phyloP scores from a whole-genome alignment of 352 stramenopile genomes.

The Globisporangium megalacanthum region DNA sequence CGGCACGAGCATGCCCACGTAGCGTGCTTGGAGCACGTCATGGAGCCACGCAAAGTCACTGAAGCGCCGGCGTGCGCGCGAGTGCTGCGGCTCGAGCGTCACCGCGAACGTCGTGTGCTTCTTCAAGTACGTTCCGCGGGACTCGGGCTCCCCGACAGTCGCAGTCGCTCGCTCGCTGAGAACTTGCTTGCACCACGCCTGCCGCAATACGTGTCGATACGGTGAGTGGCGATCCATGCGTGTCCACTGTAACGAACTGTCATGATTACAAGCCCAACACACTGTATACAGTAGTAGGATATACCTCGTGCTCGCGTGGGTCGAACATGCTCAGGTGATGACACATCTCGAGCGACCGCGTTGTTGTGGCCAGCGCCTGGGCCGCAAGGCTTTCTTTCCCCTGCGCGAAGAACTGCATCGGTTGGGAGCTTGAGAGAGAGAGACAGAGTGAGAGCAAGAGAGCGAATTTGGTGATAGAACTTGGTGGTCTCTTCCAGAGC shows the following conservation, averaged over 20 bases:
- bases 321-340: constrained; percentile 16
- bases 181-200: constrained; percentile 10
- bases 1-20: constrained; percentile 59
- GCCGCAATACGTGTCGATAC: not conserved
- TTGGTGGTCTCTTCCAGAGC: not conserved
- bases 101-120: constrained; percentile 73
- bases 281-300: not conserved
- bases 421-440: constrained; percentile 1
- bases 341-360: constrained; percentile 28
- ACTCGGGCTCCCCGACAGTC: constrained; percentile 47
- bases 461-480: too few relatives aligned
- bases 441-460: not conserved
- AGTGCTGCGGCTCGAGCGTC: constrained; percentile 21
- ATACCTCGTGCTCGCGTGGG: constrained; percentile 27
- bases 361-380: constrained; percentile 24
- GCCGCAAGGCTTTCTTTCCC: constrained; percentile 23
- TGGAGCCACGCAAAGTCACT: constrained; percentile 78
- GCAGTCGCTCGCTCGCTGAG: constrained; percentile 1
- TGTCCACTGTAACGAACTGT: too few relatives aligned
- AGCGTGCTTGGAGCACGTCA: constrained; percentile 45
- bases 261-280: too few relatives aligned
- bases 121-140: constrained; percentile 54
- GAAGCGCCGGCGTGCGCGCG: constrained; percentile 48
- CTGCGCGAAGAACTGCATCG: constrained; percentile 39
- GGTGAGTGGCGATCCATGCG: too few relatives aligned